Base-by-base conservation (phyloP, 2,329 filamentous ascomycete genomes). In the Didymella pinodella region DNA sequence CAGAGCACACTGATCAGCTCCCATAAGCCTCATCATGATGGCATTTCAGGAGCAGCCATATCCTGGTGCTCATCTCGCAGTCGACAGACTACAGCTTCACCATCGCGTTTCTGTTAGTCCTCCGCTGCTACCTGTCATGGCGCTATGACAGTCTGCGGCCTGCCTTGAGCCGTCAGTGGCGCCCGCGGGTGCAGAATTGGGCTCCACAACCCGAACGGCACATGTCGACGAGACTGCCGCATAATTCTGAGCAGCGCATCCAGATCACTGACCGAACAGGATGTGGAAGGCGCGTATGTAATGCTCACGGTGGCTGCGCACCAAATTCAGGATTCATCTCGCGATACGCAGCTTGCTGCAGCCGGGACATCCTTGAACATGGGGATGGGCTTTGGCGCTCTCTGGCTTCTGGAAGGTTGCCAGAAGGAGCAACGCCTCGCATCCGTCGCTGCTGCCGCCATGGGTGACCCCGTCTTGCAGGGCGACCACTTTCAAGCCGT, bases 131-230 rank as follows among this genome's bases (percentile, higher is more conserved):
- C 63, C 63, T 63, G 64, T 65, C 65, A 64, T 61, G 60, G 65
- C 66, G 69, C 66, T 70, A 62, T 66, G 72, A 66, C 69, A 70
- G 69, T 64, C 60, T 70, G 69, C 71, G 68, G 63, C 66, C 66
- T 65, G 62, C 65, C 62, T 68, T 61, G 64, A 68, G 71, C 68
- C 69, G 69, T 71, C 63, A 66, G 70, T 74, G 74, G 72, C 71
- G 72, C 69, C 65, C 62, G 64, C 65, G 58, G 64, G 58, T 63
- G 61, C 67, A 56, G 70, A 62, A 66, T 68, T 60, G 47, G 59
- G 64, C 64, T 67, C 64, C 65, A 65, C 62, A 62, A 62, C 57
- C 52, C 53, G 50, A 51, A 26, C 57, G 57, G 51, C 52, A 55
- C 29, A 43, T 32, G 48, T 54, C 40, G 56, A 49, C 38, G 31